These are phyloP conservation scores for Fusarium setosum DNA, from an alignment of 2,329 filamentous ascomycete species.

Conservation along the genomic window DNA sequence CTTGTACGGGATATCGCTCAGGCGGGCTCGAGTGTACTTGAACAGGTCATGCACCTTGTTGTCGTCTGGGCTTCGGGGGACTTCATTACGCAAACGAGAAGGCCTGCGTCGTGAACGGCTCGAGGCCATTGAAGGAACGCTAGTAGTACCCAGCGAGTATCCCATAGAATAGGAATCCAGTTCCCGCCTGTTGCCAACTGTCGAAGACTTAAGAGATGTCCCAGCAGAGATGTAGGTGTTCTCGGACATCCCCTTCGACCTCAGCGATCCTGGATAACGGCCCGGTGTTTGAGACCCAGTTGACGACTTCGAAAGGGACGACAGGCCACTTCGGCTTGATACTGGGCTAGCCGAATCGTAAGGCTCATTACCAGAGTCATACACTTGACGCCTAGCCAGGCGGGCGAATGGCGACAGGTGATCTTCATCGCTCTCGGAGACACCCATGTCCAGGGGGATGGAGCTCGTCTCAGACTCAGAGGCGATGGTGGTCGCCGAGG, in stretches of 20 bases:
- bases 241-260: slow-evolving; percentile 68
- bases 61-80: slow-evolving; percentile 81
- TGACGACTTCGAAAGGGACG: slow-evolving; percentile 67
- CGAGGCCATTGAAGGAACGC: slow-evolving; percentile 58
- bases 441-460: slow-evolving; percentile 65
- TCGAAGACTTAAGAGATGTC: slow-evolving; percentile 56
- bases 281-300: slow-evolving; percentile 64
- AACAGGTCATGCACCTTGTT: slow-evolving; percentile 82
- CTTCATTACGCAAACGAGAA: slow-evolving; percentile 83
- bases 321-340: slow-evolving; percentile 72
- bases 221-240: slow-evolving; percentile 77
- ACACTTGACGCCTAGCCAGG: slow-evolving; percentile 76
- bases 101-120: slow-evolving; percentile 60
- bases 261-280: slow-evolving; percentile 61
- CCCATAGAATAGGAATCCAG: slow-evolving; percentile 67
- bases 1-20: slow-evolving; percentile 86
- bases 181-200: slow-evolving; percentile 46
- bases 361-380: slow-evolving; percentile 68
- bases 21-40: slow-evolving; percentile 82
- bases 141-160: slow-evolving; percentile 51
- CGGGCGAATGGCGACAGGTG: slow-evolving; percentile 80
- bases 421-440: slow-evolving; percentile 83
- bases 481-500: slow-evolving; percentile 58
- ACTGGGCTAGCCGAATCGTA: slow-evolving; percentile 75
- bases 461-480: slow-evolving; percentile 67